A percentile compares a stretch with the other conserved stretches of the same genome.
phyloP scores from a whole-genome alignment of 2,329 filamentous ascomycete species.

The Monosporascus sp. region DNA sequence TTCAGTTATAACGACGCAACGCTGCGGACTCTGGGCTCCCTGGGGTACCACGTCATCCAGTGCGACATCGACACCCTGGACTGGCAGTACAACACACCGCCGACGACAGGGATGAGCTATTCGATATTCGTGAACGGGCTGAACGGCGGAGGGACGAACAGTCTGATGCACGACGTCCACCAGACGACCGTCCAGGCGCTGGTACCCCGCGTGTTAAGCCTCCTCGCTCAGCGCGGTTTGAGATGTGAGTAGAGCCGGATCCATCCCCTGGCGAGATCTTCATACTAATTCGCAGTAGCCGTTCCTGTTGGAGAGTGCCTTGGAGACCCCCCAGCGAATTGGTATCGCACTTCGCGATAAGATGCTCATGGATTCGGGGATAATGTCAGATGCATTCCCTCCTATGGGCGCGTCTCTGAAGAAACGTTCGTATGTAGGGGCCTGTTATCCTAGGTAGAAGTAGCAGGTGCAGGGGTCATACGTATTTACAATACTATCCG shows the following conservation, averaged over 20 bases:
- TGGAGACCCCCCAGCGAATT: conserved; percentile 9
- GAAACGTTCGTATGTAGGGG: too few relatives aligned
- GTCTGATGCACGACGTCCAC: conserved; percentile 33
- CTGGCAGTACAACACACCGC: conserved; percentile 29
- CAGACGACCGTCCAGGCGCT: conserved; percentile 28
- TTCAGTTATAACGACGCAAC: conserved; percentile 30
- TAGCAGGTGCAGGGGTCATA: too few relatives aligned
- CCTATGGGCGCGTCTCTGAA: too few relatives aligned
- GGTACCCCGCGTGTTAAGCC: conserved; percentile 26
- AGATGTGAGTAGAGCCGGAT: conserved; percentile 1
- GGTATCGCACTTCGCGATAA: conserved; percentile 4
- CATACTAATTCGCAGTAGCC: not conserved
- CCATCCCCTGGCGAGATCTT: not conserved
- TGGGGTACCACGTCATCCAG: conserved; percentile 44
- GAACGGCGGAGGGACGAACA: conserved; percentile 25
- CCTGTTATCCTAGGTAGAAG: too few relatives aligned
- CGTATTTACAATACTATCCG: too few relatives aligned
- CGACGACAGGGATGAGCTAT: conserved; percentile 23
- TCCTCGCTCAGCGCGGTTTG: conserved; percentile 3
- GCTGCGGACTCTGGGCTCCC: conserved; percentile 29
- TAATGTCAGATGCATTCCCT: too few relatives aligned
- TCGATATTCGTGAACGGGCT: conserved; percentile 27
- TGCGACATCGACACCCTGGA: conserved; percentile 43
- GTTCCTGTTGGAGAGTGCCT: conserved; percentile 10
- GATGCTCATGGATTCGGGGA: too few relatives aligned